A percentile compares a stretch with the other conserved stretches of the same genome.
These are phyloP conservation scores for Chlorella ohadii DNA, from an alignment of 139 green algal genomes.

Conservation along the genomic window DNA sequence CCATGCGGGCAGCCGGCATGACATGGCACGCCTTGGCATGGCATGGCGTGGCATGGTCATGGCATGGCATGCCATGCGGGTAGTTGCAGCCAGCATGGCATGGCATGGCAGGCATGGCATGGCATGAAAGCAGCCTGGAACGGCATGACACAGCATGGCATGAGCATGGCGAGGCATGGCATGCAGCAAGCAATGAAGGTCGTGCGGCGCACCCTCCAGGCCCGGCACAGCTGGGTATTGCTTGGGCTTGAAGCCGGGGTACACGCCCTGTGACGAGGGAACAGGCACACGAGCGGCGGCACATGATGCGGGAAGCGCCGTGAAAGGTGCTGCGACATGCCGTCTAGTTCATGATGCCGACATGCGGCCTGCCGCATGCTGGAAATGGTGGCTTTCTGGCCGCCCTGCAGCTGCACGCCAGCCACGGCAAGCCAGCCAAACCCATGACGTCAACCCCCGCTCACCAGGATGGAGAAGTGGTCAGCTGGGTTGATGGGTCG, in stretches of 20 bases:
- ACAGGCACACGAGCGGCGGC: too few species aligned
- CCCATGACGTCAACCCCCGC: too few species aligned
- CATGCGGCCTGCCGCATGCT: too few species aligned
- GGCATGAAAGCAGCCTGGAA: neutral
- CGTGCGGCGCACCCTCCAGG: constrained; percentile 48
- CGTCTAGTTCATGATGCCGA: too few species aligned
- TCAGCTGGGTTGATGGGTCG: constrained; percentile 56
- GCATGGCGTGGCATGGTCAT: neutral
- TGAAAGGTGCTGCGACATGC: too few species aligned
- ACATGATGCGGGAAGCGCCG: too few species aligned
- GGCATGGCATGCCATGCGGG: neutral
- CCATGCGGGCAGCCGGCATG: too few species aligned
- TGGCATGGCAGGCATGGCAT: neutral
- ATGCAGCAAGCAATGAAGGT: neutral
- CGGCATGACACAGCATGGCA: neutral
- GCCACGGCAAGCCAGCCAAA: too few species aligned
- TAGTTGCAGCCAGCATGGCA: neutral
- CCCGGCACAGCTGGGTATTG: constrained; percentile 27
- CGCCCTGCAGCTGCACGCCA: too few species aligned
- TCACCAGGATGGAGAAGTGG: constrained; percentile 42
- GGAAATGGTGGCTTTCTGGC: too few species aligned
- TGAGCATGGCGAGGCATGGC: neutral
- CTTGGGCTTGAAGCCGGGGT: constrained; percentile 55
- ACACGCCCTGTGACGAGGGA: constrained; percentile 32
- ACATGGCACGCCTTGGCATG: neutral